Conservation (phyloP, 331 rosid genomes). For the Telfairia occidentalis region DNA sequence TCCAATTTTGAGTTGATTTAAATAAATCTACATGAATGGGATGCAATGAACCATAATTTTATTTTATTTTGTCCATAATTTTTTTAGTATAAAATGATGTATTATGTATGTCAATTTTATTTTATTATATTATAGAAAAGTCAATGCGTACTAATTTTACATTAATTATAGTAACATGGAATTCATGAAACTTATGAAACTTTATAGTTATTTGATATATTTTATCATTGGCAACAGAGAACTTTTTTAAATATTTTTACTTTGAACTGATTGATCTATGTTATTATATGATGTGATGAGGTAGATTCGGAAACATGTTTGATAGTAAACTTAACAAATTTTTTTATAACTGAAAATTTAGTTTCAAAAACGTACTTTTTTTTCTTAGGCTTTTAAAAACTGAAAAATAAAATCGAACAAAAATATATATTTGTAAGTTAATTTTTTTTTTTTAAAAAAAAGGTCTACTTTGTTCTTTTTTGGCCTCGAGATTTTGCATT, state of each 20-base stretch:
- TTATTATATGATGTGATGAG: background rate
- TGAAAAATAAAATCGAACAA: too few relatives aligned
- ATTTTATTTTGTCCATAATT: background rate
- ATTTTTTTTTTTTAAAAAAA: too few relatives aligned
- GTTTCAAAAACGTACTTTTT: too few relatives aligned
- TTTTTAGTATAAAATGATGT: background rate
- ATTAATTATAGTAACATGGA: background rate
- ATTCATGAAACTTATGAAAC: background rate
- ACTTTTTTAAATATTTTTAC: background rate
- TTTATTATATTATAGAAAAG: background rate
- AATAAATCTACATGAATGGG: background rate
- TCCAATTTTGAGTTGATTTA: background rate
- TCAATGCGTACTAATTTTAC: background rate
- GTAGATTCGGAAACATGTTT: background rate
- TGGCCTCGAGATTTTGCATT: too few relatives aligned
- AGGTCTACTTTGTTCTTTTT: too few relatives aligned
- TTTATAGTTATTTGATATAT: background rate
- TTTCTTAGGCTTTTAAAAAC: too few relatives aligned
- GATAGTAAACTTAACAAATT: too few relatives aligned
- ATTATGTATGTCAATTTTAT: background rate
- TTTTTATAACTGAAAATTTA: too few relatives aligned
- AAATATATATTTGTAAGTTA: too few relatives aligned
- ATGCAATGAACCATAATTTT: background rate
- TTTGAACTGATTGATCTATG: background rate
- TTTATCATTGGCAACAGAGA: background rate